Evolutionary conservation across 257 asterid genomes (phyloP).

Genomic region (Rehmannia glutinosa): DNA sequence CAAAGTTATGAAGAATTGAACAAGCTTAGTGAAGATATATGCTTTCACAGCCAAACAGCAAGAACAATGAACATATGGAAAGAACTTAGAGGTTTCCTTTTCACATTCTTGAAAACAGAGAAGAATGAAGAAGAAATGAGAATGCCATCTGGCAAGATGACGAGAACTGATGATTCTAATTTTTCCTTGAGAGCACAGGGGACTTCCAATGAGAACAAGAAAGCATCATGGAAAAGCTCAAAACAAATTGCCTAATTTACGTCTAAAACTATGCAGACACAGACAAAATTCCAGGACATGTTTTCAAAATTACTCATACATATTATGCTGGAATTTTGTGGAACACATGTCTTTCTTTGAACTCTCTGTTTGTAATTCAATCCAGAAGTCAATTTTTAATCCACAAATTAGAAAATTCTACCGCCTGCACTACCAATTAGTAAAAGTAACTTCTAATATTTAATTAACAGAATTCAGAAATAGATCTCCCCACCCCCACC

Average conservation of each 20-base stretch:
- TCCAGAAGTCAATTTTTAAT: no score
- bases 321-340: not conserved
- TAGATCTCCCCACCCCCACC: no score
- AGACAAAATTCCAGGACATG: constrained; percentile 2
- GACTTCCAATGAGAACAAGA: not conserved
- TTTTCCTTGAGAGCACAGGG: not conserved
- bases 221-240: not conserved
- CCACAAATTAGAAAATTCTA: no score
- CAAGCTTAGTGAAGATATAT: not conserved
- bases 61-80: not conserved
- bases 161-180: not conserved
- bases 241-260: not conserved
- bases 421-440: no score
- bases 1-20: constrained; percentile 11
- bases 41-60: not conserved
- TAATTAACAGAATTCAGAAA: no score
- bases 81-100: not conserved
- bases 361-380: no score
- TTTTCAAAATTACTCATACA: not conserved
- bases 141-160: not conserved
- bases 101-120: not conserved
- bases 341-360: no score
- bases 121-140: not conserved
- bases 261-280: not conserved
- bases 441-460: no score